A percentile compares a stretch with the other conserved stretches of the same genome.
phyloP scores from a whole-genome alignment of 169 alveolate genomes.

The Plasmodium ovale region DNA sequence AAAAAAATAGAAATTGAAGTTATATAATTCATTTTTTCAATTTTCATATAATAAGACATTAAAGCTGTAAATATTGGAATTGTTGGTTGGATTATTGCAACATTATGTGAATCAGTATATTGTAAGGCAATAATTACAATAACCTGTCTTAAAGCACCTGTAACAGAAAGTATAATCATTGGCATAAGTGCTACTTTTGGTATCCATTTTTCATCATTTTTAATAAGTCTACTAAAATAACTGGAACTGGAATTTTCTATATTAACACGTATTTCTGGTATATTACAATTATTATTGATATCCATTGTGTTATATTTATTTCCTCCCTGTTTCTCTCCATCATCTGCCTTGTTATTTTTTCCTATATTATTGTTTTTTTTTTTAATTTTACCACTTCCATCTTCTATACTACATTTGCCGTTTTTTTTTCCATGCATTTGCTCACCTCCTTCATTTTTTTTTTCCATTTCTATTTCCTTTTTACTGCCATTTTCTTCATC shows the following conservation, averaged over 20 bases:
- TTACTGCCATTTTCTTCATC: neutral
- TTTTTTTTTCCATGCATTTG: neutral
- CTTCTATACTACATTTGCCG: too few species aligned
- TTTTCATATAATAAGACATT: constrained; percentile 70
- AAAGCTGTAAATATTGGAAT: constrained; percentile 82
- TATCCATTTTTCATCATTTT: constrained; percentile 47
- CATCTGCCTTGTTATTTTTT: constrained; percentile 8
- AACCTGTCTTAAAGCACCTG: constrained; percentile 80
- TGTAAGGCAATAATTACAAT: constrained; percentile 76
- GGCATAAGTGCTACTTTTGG: constrained; percentile 60
- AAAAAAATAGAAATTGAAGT: constrained; percentile 71
- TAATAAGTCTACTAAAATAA: constrained; percentile 21
- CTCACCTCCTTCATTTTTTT: neutral
- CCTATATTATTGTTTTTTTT: neutral
- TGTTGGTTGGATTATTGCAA: constrained; percentile 77
- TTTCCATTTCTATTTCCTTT: constrained; percentile 7
- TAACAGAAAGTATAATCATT: constrained; percentile 45
- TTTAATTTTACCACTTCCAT: neutral
- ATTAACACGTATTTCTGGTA: neutral
- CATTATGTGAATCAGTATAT: constrained; percentile 75
- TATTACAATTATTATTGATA: neutral
- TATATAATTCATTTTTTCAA: constrained; percentile 73
- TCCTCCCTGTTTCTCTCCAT: neutral
- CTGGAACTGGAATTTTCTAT: constrained; percentile 5
- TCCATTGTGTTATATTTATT: neutral